phyloP scores from a whole-genome alignment of 768 basidiomycete species.

The Mycena indigotica region DNA sequence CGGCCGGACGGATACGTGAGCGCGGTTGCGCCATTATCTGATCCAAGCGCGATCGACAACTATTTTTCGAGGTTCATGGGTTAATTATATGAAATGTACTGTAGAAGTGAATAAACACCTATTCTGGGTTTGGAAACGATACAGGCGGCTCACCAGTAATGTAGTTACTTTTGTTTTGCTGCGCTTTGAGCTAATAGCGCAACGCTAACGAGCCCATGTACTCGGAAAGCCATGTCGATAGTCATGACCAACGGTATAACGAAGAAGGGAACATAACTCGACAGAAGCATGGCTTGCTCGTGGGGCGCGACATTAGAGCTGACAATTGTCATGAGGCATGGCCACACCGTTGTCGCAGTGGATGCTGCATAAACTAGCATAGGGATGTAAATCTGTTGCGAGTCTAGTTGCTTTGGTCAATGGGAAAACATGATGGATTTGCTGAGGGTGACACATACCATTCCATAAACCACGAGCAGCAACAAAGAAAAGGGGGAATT shows the following conservation, averaged over 20 bases:
- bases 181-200: constrained; percentile 30
- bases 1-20: constrained; percentile 72
- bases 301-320: constrained; percentile 47
- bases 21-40: constrained; percentile 51
- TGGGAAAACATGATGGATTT: background rate
- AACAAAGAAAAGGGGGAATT: constrained; percentile 77
- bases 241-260: constrained; percentile 71
- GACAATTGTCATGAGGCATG: constrained; percentile 67
- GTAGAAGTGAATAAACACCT: background rate
- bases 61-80: constrained; percentile 55
- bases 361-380: constrained; percentile 77
- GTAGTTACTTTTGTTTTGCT: constrained; percentile 36
- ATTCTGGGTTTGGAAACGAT: no score
- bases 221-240: constrained; percentile 64
- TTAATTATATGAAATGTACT: background rate
- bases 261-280: constrained; percentile 77
- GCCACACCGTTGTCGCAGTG: constrained; percentile 74
- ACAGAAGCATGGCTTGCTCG: constrained; percentile 62
- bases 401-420: constrained; percentile 36
- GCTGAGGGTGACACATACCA: constrained; percentile 36
- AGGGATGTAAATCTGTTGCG: constrained; percentile 57
- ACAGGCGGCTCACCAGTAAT: no score
- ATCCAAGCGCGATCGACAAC: constrained; percentile 37
- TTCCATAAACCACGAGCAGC: constrained; percentile 62
- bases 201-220: constrained; percentile 33